A percentile compares a stretch with the other conserved stretches of the same genome.
Evolutionary conservation across 768 basidiomycete genomes (phyloP).

Genomic region (Mycena haematopus): DNA sequence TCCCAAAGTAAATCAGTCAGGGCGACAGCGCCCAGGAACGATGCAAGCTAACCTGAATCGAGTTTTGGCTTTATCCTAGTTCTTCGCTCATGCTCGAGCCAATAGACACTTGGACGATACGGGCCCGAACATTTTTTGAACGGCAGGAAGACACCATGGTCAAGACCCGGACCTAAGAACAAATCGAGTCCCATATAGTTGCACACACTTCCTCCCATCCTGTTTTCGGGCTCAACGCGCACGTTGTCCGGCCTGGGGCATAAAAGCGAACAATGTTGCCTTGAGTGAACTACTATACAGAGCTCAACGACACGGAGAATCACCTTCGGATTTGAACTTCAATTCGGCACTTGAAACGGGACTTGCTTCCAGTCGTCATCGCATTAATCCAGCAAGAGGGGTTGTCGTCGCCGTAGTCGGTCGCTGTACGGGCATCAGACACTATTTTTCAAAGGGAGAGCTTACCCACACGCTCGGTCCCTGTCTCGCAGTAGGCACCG

Average conservation of each 20-base stretch:
- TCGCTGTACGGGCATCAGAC: conserved; percentile 49
- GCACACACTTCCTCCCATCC: conserved; percentile 79
- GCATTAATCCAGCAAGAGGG: conserved; percentile 73
- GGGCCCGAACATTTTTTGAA: conserved; percentile 82
- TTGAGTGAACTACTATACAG: conserved; percentile 53
- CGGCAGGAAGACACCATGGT: conserved; percentile 84
- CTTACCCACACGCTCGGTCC: too few relatives aligned
- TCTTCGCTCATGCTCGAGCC: conserved; percentile 60
- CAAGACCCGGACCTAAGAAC: conserved; percentile 62
- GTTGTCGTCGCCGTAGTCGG: conserved; percentile 82
- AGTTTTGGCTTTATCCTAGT: conserved; percentile 73
- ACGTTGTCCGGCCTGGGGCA: conserved; percentile 53
- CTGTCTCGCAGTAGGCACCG: too few relatives aligned
- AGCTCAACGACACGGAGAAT: conserved; percentile 65
- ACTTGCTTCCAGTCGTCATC: neutral
- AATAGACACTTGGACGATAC: conserved; percentile 75
- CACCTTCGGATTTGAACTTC: conserved; percentile 73
- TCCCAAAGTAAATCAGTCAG: conserved; percentile 39
- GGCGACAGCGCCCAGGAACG: neutral
- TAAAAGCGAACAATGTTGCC: neutral
- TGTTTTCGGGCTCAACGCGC: conserved; percentile 53
- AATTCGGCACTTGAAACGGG: conserved; percentile 38
- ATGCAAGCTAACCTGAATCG: conserved; percentile 46
- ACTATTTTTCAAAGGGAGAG: neutral
- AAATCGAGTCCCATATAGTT: too few relatives aligned